phyloP scores from a whole-genome alignment of 1,284 basidiomycete genomes.

The Puccinia triticina region DNA sequence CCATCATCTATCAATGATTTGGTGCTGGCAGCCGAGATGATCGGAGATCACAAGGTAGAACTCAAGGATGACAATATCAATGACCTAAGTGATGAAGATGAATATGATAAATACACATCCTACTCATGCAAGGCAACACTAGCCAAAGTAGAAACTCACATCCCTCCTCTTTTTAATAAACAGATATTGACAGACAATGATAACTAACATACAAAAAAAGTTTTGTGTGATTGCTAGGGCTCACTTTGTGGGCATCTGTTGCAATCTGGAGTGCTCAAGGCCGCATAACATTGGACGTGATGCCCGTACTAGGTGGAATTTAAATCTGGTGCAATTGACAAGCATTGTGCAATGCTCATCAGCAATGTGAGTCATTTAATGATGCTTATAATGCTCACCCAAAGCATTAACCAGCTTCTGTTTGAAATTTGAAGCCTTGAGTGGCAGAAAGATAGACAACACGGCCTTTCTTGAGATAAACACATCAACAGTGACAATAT shows the following conservation, averaged over 20 bases:
- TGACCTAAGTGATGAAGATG: neutral
- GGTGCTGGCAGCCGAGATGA: neutral
- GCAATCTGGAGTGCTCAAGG: neutral
- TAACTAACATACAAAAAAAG: neutral
- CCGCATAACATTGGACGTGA: neutral
- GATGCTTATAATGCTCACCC: neutral
- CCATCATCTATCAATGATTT: neutral
- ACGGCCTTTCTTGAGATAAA: neutral
- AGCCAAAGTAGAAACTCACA: neutral
- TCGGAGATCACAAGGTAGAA: neutral
- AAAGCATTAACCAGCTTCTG: neutral
- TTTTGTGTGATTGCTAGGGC: constrained; percentile 13
- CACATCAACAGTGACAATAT: constrained; percentile 5
- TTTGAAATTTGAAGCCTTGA: neutral
- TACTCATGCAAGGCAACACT: neutral
- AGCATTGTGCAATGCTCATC: constrained; percentile 5
- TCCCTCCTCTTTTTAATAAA: neutral
- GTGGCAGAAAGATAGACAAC: constrained; percentile 16
- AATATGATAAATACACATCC: neutral
- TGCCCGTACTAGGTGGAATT: neutral
- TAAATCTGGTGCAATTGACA: neutral
- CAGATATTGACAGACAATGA: neutral
- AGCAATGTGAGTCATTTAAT: neutral
- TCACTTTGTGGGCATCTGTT: neutral
- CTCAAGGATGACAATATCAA: constrained; percentile 1